Percentiles rank a stretch among this genome's conserved stretches.
phyloP scores from a whole-genome alignment of 2,329 filamentous ascomycete genomes.

The Mollisia scopiformis region DNA sequence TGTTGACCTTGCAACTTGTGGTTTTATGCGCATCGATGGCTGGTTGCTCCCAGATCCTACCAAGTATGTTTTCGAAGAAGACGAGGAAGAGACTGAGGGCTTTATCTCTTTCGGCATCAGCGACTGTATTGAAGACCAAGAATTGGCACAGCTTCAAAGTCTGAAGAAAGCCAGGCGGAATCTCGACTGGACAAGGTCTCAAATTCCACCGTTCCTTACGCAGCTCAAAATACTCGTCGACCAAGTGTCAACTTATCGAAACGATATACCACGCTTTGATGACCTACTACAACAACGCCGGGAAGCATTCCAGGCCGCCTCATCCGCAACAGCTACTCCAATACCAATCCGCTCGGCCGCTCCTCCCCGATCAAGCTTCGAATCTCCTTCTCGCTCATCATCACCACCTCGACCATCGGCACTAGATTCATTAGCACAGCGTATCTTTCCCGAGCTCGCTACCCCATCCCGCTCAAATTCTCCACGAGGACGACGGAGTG shows the following conservation, averaged over 20 bases:
- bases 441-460: constrained; percentile 57
- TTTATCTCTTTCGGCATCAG: constrained; percentile 28
- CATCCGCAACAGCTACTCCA: constrained; percentile 39
- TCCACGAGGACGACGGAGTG: constrained; percentile 34
- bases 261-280: constrained; percentile 71
- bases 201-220: constrained; percentile 56
- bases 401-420: constrained; percentile 58
- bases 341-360: constrained; percentile 25
- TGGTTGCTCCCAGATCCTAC: constrained; percentile 80
- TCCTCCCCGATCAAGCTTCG: constrained; percentile 43
- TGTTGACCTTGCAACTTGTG: constrained; percentile 81
- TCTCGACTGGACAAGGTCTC: constrained; percentile 55
- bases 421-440: constrained; percentile 64
- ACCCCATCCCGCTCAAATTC: constrained; percentile 36
- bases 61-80: constrained; percentile 60
- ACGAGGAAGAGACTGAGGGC: constrained; percentile 44
- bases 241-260: constrained; percentile 64
- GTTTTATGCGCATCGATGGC: constrained; percentile 83
- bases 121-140: constrained; percentile 38
- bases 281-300: constrained; percentile 69
- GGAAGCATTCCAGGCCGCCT: constrained; percentile 64
- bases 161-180: constrained; percentile 55
- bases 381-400: constrained; percentile 47
- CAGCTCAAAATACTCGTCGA: constrained; percentile 63
- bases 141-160: constrained; percentile 48